phyloP scores from a whole-genome alignment of 1,139 yeast species.

The Tardiomyces depauwii region DNA sequence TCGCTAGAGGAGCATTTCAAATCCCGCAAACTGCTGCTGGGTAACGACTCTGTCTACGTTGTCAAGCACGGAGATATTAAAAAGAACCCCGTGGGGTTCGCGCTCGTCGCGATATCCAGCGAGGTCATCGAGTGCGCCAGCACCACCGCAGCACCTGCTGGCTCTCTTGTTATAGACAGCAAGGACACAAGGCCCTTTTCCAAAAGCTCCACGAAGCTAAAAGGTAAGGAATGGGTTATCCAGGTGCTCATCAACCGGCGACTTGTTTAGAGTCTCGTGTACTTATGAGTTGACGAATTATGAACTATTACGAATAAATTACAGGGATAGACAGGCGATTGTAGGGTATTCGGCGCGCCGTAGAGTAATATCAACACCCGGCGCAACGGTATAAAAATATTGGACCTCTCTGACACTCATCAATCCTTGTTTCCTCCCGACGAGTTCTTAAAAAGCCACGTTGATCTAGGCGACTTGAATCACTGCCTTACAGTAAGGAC shows the following conservation, averaged over 20 bases:
- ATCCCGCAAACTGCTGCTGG: conserved; percentile 12
- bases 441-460: conserved; percentile 44
- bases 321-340: too few species aligned
- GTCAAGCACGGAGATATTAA: conserved; percentile 6
- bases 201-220: neutral
- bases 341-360: too few species aligned
- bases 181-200: neutral
- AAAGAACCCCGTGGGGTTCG: conserved; percentile 8
- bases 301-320: too few species aligned
- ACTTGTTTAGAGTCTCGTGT: conserved; percentile 10
- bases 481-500: conserved; percentile 16
- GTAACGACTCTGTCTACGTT: conserved; percentile 14
- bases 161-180: conserved; percentile 5
- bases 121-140: conserved; percentile 1
- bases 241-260: conserved; percentile 24
- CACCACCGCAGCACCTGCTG: conserved; percentile 8
- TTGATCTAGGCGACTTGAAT: conserved; percentile 36
- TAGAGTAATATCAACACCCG: too few species aligned
- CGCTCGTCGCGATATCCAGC: conserved; percentile 4
- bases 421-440: conserved; percentile 37
- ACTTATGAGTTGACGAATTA: conserved; percentile 1
- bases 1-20: conserved; percentile 16
- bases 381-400: conserved; percentile 27
- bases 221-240: conserved; percentile 21
- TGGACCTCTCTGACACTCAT: conserved; percentile 49